A percentile compares a stretch with the other conserved stretches of the same genome.
Evolutionary conservation across 805 yeast species (phyloP).

Genomic region (Teunomyces cretensis): DNA sequence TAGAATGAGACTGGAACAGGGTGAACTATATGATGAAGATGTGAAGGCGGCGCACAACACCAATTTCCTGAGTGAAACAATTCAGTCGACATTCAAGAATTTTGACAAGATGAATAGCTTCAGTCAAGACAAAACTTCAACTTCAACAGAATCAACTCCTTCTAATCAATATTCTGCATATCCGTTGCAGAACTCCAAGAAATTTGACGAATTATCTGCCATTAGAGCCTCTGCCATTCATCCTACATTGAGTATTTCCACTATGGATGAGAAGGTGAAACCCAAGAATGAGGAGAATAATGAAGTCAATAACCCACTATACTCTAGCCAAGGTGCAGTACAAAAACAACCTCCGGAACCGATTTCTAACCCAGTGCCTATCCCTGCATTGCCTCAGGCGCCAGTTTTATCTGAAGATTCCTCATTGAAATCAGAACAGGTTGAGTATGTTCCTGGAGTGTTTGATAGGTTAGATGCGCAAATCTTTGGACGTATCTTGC

Average conservation of each 20-base stretch:
- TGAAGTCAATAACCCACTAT: too few relatives aligned
- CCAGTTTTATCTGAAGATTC: background rate
- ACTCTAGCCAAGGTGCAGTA: background rate
- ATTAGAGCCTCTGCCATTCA: background rate
- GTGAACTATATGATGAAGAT: background rate
- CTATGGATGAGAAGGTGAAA: background rate
- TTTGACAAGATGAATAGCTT: conserved; percentile 28
- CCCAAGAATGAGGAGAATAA: background rate
- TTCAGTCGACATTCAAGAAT: conserved; percentile 24
- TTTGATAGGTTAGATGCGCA: conserved; percentile 85
- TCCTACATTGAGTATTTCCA: conserved; percentile 2
- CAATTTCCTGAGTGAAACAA: conserved; percentile 13
- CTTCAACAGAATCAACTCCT: background rate
- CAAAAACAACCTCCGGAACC: background rate
- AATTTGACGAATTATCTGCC: conserved; percentile 1
- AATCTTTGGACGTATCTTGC: conserved; percentile 77
- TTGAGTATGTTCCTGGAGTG: conserved; percentile 70
- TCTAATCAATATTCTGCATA: background rate
- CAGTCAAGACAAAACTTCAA: background rate
- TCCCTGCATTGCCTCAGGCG: background rate
- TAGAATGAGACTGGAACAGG: conserved; percentile 9
- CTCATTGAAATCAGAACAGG: conserved; percentile 7
- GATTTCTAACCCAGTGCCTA: background rate
- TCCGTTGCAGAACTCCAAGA: background rate
- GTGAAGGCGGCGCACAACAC: conserved; percentile 8